These are phyloP conservation scores for Botrytis fabae DNA, from an alignment of 2,329 filamentous ascomycete species.

Conservation along the genomic window DNA sequence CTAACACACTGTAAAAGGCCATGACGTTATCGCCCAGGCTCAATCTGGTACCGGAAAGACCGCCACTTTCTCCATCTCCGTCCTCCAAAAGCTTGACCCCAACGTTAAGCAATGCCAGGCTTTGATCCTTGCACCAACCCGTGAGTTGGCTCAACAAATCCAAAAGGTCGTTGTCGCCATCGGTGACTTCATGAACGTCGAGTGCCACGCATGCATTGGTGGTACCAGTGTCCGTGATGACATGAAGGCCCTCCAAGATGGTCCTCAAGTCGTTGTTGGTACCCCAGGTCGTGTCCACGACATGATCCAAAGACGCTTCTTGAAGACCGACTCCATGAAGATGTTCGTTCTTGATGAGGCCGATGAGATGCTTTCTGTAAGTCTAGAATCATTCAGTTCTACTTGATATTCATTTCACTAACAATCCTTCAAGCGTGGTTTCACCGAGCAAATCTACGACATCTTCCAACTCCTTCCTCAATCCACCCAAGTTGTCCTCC, in stretches of 20 bases:
- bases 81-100: conserved; percentile 97
- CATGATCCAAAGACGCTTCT: conserved; percentile 98
- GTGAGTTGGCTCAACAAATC: conserved; percentile 98
- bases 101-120: conserved; percentile 96
- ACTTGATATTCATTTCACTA: conserved; percentile 35
- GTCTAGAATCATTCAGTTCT: conserved; percentile 39
- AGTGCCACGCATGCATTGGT: conserved; percentile 99
- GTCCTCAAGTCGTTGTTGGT: conserved; percentile 95
- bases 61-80: conserved; percentile 98
- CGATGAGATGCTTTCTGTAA: conserved; percentile 95
- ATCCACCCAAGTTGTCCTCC: conserved; percentile 95
- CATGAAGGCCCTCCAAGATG: conserved; percentile 96
- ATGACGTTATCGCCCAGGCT: conserved; percentile 99
- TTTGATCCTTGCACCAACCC: conserved; percentile 94
- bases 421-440: conserved; percentile 70
- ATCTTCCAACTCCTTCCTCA: conserved; percentile 99
- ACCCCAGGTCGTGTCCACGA: conserved; percentile 98
- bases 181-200: conserved; percentile 98
- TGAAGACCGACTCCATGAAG: conserved; percentile 98
- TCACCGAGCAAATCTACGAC: conserved; percentile 99
- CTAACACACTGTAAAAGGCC: conserved; percentile 55
- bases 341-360: conserved; percentile 99
- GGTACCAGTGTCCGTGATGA: conserved; percentile 97
- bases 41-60: conserved; percentile 99
- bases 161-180: conserved; percentile 99